Percentiles rank a stretch among this genome's conserved stretches.
These are phyloP conservation scores for Botryotinia calthae DNA, from an alignment of 2,329 filamentous ascomycete species.

Conservation along the genomic window DNA sequence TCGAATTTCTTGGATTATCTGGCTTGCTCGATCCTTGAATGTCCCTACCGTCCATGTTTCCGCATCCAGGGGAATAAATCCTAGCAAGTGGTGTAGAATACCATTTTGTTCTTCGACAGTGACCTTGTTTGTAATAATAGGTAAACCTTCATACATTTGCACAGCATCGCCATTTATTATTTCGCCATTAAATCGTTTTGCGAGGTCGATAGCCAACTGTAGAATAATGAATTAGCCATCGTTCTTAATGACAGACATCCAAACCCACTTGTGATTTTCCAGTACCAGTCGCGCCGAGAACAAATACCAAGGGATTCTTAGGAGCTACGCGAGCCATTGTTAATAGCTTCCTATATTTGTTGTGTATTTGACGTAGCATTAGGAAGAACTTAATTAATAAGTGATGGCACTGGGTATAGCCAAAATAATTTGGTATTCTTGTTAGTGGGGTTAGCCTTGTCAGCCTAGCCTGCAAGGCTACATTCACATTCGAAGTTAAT, in stretches of 20 bases:
- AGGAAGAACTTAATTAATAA: not conserved
- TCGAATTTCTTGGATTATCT: slow-evolving; percentile 74
- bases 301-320: slow-evolving; percentile 66
- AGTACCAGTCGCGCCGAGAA: slow-evolving; percentile 88
- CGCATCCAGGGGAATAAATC: slow-evolving; percentile 70
- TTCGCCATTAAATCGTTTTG: slow-evolving; percentile 80
- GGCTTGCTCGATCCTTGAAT: slow-evolving; percentile 69
- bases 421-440: not conserved
- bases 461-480: slow-evolving; percentile 7
- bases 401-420: not conserved
- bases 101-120: slow-evolving; percentile 69
- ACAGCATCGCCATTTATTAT: slow-evolving; percentile 97
- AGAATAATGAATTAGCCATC: slow-evolving; percentile 23
- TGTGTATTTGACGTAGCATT: slow-evolving; percentile 27
- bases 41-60: slow-evolving; percentile 79
- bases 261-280: slow-evolving; percentile 78
- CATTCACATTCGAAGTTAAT: not conserved
- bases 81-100: slow-evolving; percentile 84
- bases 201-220: slow-evolving; percentile 73
- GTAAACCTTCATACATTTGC: slow-evolving; percentile 91
- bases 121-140: slow-evolving; percentile 95
- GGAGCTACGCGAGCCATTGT: slow-evolving; percentile 40
- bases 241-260: not conserved
- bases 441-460: not conserved
- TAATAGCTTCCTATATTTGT: slow-evolving; percentile 21